Evolutionary conservation across 176 grass and related monocot species (phyloP), one percentile per base, ranked within the genome.

Genomic region (Chloris gayana): DNA sequence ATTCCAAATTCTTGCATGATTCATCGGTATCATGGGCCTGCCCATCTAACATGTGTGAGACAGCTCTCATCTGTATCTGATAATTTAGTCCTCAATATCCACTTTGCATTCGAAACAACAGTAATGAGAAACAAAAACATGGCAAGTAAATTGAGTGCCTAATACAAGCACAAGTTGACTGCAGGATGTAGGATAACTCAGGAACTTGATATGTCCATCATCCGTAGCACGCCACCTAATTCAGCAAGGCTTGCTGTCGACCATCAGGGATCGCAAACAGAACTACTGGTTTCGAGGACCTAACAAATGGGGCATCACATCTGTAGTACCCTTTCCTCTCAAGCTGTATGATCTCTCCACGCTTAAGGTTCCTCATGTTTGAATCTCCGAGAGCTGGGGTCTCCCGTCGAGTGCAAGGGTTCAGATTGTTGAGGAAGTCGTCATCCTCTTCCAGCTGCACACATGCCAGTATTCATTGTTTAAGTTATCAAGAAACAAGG

Each of bases 281-380:
- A 38, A 97, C 85, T 51, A 97, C 87, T 0, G 81, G 89, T 38
- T 94, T 92, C 0, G 87, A 97, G 37, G 85, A 80, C 34, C 94
- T 77, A 31, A 94, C 59, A 61, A 90, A 97, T 6, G 94, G 89
- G 11, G 82, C 78, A 14, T 97, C 91, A 4, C 94, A 97, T 59
- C 89, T 85, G 60, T 84, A 97, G 78, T 94, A 97, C 9, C 91
- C 89, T 51, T 97, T 94, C 76, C 95, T 94, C 83, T 97, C 92
- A 0, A 94, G 80, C 82, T 97, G 89, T 68, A 94, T 74, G 59
- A 92, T 26, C 58, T 97, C 95, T 75, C 91, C 94, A 0, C 72
- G 84, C 54, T 94, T 90, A 60, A 94, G 47, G 50, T 91, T 94
- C 33, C 80, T 80, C 89, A 94, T 97, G 79, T 92, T 97, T 26